phyloP scores from a whole-genome alignment of 139 green algal species.

The Limnomonas spitsbergensis region DNA sequence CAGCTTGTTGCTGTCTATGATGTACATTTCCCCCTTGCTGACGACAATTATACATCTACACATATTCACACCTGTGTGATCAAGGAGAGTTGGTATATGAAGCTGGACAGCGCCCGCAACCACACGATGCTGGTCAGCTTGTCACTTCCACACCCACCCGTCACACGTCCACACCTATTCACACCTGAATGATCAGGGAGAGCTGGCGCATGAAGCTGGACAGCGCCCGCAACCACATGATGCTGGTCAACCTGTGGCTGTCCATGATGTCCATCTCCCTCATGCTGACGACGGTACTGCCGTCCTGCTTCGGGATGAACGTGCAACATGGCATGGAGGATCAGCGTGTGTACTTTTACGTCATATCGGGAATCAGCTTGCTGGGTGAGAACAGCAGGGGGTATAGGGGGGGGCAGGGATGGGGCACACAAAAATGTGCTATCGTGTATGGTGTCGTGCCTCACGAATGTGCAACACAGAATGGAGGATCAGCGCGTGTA shows the following conservation, averaged over 20 bases:
- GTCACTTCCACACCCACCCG: no score
- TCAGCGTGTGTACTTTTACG: constrained; percentile 5
- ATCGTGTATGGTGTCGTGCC: not conserved
- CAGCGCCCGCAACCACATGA: constrained; percentile 56
- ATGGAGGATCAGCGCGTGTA: constrained; percentile 11
- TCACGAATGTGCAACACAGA: constrained; percentile 44
- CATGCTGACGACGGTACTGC: constrained; percentile 36
- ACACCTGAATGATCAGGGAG: constrained; percentile 10
- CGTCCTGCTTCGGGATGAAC: constrained; percentile 51
- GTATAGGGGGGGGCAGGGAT: not conserved
- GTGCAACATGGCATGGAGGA: constrained; percentile 31
- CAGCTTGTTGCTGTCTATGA: no score
- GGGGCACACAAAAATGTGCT: not conserved
- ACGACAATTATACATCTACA: no score
- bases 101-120: constrained; percentile 53
- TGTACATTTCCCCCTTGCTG: no score
- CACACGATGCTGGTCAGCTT: constrained; percentile 58
- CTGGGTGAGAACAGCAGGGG: not conserved
- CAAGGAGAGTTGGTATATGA: constrained; percentile 34
- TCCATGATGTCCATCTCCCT: constrained; percentile 45
- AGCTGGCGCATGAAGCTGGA: constrained; percentile 47
- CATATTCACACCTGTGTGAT: no score
- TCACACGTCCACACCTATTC: no score
- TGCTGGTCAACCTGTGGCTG: constrained; percentile 53
- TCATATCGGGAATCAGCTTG: not conserved